Evolutionary conservation across 1,284 basidiomycete species (phyloP).

Genomic region (Exobasidium cylindrosporum): DNA sequence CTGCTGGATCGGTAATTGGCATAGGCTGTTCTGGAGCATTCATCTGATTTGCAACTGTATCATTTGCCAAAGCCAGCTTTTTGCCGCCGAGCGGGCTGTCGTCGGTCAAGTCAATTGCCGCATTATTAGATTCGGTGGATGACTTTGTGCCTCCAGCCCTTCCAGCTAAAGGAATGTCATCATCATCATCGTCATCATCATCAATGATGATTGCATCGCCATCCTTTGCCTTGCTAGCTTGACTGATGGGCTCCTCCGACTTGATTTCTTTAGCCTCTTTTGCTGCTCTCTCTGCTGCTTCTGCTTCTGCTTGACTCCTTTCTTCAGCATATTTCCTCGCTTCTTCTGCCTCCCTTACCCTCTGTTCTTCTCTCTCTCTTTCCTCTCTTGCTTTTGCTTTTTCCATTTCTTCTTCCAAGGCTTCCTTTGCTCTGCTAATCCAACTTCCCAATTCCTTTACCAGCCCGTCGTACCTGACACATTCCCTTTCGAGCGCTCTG

Average conservation of each 20-base stretch:
- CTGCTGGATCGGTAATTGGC: constrained; percentile 2
- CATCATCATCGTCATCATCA: constrained; percentile 7
- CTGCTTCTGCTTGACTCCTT: neutral
- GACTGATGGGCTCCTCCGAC: no score
- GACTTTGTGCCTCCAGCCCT: neutral
- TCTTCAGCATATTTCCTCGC: neutral
- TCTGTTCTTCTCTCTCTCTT: neutral
- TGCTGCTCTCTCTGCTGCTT: neutral
- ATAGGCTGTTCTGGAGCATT: no score
- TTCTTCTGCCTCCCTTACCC: neutral
- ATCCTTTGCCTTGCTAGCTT: neutral
- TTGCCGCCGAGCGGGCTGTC: constrained; percentile 6
- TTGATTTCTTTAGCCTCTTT: neutral
- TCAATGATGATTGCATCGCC: neutral
- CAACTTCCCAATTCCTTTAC: neutral
- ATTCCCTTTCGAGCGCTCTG: constrained; percentile 1
- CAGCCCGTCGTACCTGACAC: neutral
- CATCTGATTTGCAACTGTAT: no score
- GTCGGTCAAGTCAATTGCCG: constrained; percentile 1
- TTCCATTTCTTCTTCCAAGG: neutral
- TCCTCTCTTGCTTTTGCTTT: neutral
- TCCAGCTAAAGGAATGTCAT: constrained; percentile 5
- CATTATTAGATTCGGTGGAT: neutral
- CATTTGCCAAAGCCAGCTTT: no score
- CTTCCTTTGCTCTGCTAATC: neutral